Percentiles rank a stretch among this genome's conserved stretches.
phyloP scores from a whole-genome alignment of 2,329 filamentous ascomycete species.

The Emergomyces orientalis region DNA sequence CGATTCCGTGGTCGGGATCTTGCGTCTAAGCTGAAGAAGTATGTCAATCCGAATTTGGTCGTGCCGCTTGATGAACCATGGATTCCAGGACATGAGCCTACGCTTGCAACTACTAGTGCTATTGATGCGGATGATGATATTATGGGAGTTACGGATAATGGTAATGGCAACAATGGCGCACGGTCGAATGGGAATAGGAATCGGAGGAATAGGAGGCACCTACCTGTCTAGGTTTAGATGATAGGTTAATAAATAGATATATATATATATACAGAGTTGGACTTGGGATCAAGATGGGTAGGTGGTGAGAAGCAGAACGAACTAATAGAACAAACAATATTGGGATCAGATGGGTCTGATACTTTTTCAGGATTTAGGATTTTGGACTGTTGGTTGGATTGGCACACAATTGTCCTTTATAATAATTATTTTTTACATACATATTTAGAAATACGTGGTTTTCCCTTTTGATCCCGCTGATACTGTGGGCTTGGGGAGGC shows the following conservation, averaged over 20 bases:
- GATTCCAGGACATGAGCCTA: constrained; percentile 29
- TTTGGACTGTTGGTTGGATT: background rate
- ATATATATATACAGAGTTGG: background rate
- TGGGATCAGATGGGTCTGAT: background rate
- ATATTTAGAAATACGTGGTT: background rate
- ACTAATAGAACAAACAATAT: background rate
- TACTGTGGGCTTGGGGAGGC: background rate
- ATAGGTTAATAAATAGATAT: background rate
- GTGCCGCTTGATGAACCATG: constrained; percentile 37
- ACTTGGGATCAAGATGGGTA: background rate
- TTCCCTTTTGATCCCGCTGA: background rate
- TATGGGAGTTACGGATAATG: background rate
- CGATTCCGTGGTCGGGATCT: constrained; percentile 34
- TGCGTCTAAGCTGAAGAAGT: constrained; percentile 35
- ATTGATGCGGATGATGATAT: background rate
- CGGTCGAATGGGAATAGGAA: constrained; percentile 4
- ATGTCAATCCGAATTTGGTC: constrained; percentile 40
- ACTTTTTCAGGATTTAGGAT: background rate
- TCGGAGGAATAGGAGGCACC: background rate
- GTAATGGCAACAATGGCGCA: background rate
- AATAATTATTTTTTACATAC: background rate
- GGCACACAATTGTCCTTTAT: background rate
- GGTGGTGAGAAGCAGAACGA: background rate
- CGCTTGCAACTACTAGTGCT: background rate
- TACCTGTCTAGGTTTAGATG: background rate